These are phyloP conservation scores for Pleurotus tuber-regium DNA, from an alignment of 768 basidiomycete species.

Conservation along the genomic window DNA sequence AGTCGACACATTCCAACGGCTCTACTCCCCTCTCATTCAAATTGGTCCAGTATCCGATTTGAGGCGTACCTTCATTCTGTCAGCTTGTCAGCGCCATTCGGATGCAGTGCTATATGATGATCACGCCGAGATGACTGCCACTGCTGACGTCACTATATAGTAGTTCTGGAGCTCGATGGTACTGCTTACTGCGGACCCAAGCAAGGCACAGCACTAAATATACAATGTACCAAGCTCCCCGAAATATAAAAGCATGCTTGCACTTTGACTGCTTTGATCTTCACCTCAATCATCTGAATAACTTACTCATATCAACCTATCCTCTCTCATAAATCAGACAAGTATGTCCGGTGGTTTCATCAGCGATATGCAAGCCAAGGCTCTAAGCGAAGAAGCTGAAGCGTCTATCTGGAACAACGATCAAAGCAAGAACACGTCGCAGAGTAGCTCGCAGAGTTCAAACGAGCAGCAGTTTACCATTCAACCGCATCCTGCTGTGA, in stretches of 20 bases:
- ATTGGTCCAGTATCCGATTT: too few species aligned
- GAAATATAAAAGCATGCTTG: too few species aligned
- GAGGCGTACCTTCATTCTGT: background rate
- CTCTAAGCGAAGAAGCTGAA: conserved; percentile 4
- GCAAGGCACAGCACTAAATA: background rate
- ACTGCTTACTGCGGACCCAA: background rate
- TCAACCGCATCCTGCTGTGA: conserved; percentile 62
- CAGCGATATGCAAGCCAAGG: conserved; percentile 2
- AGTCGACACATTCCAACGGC: too few species aligned
- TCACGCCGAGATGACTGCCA: background rate
- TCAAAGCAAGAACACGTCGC: conserved; percentile 12
- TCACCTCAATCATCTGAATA: too few species aligned
- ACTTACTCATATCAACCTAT: background rate
- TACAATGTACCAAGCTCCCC: too few species aligned
- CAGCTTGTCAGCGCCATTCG: background rate
- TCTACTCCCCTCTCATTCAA: too few species aligned
- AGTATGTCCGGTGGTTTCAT: background rate
- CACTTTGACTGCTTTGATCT: too few species aligned
- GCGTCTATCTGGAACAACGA: conserved; percentile 13
- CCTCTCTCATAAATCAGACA: background rate
- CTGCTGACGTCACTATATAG: background rate
- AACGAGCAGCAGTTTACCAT: conserved; percentile 46
- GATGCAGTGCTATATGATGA: too few species aligned
- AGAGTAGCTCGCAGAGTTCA: conserved; percentile 11
- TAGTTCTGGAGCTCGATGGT: background rate